Base-by-base conservation (phyloP, 2,329 filamentous ascomycete genomes). In the Taxawa tesnikishii region DNA sequence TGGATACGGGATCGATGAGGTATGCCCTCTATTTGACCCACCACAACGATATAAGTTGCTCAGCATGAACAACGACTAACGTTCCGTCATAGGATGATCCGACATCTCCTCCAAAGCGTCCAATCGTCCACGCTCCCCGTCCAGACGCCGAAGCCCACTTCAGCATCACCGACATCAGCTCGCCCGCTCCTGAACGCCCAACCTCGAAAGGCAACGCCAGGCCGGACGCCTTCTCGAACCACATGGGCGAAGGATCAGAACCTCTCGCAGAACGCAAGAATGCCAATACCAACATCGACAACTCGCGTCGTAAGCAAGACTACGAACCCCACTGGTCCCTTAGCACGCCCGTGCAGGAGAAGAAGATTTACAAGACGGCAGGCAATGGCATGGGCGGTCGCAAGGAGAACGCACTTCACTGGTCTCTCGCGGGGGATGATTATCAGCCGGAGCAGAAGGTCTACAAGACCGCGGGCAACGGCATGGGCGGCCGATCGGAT, bases 101-200 rank as follows among this genome's bases (percentile, higher is more conserved):
- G 21, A 52, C 71, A 23, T 75, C 73, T 6, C 72, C 76, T 6
- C 65, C 65, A 26, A 70, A 70, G 42, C 63, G 68, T 33, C 67
- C 73, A 10, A 64, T 70, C 19, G 65, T 73, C 23, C 62, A 68
- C 46, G 80, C 80, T 51, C 68, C 80, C 23, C 82, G 88, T 38
- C 82, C 76, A 26, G 83, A 92, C 46, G 78, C 80, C 12, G 76
- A 87, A 50, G 62, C 75, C 2, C 84, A 96, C 56, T 94, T 94
- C 50, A 76, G 90, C 39, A 71, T 94, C 47, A 65, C 73, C 33
- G 87, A 96, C 50, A 77, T 87, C 34, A 75, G 73, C 29, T 70
- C 70, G 19, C 70, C 72, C 30, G 59, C 65, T 11, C 66, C 62
- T 6, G 63, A 68, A 54, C 28, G 38, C 46, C 15, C 44, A 45